These are phyloP conservation scores for Trichosporon faecale DNA, from an alignment of 1,284 basidiomycete genomes.

Conservation along the genomic window DNA sequence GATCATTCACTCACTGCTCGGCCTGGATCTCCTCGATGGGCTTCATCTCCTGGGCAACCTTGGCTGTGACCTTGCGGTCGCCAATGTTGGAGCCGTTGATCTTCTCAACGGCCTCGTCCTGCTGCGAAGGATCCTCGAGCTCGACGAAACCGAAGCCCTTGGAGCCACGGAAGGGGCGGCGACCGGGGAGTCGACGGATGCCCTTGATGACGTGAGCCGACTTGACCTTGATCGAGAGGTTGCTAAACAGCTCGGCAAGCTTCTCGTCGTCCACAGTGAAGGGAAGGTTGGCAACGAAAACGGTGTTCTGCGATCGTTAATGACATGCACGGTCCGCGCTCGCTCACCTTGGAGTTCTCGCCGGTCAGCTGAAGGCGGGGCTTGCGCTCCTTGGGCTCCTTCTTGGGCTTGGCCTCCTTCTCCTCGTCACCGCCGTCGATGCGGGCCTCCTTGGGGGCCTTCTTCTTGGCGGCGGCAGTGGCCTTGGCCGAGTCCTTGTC, in stretches of 20 bases:
- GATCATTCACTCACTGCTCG: constrained; percentile 7
- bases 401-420: constrained; percentile 44
- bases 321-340: neutral
- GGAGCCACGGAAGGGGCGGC: constrained; percentile 57
- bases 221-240: constrained; percentile 71
- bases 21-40: constrained; percentile 34
- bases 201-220: constrained; percentile 73
- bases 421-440: constrained; percentile 25
- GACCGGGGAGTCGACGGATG: constrained; percentile 62
- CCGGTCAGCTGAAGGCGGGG: constrained; percentile 57
- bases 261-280: constrained; percentile 81
- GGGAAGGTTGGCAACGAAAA: constrained; percentile 93
- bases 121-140: constrained; percentile 75
- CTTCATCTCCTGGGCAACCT: constrained; percentile 63
- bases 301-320: constrained; percentile 61
- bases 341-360: constrained; percentile 58
- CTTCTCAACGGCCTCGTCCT: constrained; percentile 74
- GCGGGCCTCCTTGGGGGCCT: constrained; percentile 33
- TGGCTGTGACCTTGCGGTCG: constrained; percentile 76
- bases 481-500: constrained; percentile 25
- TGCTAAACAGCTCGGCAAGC: constrained; percentile 72
- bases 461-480: constrained; percentile 27
- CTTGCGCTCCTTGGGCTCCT: constrained; percentile 40
- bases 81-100: constrained; percentile 77
- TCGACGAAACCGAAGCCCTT: constrained; percentile 95